A percentile compares a stretch with the other conserved stretches of the same genome.
Evolutionary conservation across 1,284 basidiomycete species (phyloP).

Genomic region (Takashimella tepidaria): DNA sequence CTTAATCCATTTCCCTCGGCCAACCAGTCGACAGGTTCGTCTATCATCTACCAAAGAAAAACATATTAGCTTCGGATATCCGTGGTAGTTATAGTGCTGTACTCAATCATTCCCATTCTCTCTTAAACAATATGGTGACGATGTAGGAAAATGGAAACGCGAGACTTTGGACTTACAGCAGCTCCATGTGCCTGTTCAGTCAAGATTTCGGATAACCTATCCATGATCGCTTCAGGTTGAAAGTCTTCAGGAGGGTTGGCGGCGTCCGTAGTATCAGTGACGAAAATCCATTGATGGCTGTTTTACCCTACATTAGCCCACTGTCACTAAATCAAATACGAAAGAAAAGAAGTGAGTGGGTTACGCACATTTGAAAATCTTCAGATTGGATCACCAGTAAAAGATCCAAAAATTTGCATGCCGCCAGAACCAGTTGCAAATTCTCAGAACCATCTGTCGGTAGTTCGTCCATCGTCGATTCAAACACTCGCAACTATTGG

Average conservation of each 20-base stretch:
- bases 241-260: conserved; percentile 80
- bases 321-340: conserved; percentile 1
- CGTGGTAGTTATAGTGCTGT: conserved; percentile 3
- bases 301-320: neutral
- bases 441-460: conserved; percentile 72
- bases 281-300: conserved; percentile 98
- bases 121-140: neutral
- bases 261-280: conserved; percentile 95
- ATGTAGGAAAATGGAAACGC: neutral
- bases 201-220: conserved; percentile 79
- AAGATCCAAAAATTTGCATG: conserved; percentile 90
- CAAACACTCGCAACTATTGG: conserved; percentile 58
- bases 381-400: conserved; percentile 87
- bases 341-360: neutral
- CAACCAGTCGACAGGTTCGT: conserved; percentile 1
- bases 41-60: no score
- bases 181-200: conserved; percentile 56
- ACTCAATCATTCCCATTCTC: no score
- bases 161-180: conserved; percentile 43
- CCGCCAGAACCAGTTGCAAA: conserved; percentile 73
- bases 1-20: conserved; percentile 50
- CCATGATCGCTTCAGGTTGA: conserved; percentile 80
- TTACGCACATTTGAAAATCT: conserved; percentile 89
- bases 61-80: no score
- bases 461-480: conserved; percentile 49